These are phyloP conservation scores for Geotrichum ghanense DNA, from an alignment of 805 yeast species.

Conservation along the genomic window DNA sequence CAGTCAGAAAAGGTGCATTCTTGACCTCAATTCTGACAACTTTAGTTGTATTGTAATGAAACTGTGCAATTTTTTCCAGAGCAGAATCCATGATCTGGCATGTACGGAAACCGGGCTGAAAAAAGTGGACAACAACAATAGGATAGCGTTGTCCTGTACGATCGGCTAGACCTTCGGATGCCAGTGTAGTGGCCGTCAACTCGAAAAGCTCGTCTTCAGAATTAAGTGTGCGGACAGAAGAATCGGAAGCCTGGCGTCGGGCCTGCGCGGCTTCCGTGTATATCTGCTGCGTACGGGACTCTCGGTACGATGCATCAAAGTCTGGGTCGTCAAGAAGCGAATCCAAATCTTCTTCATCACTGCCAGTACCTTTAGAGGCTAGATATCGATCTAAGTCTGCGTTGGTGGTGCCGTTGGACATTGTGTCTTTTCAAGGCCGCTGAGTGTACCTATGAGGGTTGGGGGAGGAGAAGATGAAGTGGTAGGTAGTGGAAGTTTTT, in stretches of 20 bases:
- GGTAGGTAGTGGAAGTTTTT: too few relatives aligned
- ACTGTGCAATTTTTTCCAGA: conserved; percentile 37
- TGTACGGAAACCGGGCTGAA: conserved; percentile 45
- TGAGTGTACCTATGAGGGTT: too few relatives aligned
- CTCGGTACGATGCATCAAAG: conserved; percentile 36
- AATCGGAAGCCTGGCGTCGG: conserved; percentile 24
- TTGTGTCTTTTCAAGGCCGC: too few relatives aligned
- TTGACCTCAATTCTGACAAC: conserved; percentile 41
- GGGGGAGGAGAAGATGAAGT: too few relatives aligned
- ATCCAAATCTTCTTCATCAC: not conserved
- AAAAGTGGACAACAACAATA: conserved; percentile 44
- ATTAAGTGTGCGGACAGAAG: conserved; percentile 13
- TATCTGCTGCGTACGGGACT: conserved; percentile 48
- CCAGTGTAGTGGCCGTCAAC: conserved; percentile 27
- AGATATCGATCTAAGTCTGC: not conserved
- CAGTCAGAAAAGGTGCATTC: conserved; percentile 60
- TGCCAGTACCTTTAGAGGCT: not conserved
- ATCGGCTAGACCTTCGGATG: conserved; percentile 44
- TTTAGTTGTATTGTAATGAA: conserved; percentile 39
- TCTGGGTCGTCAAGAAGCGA: not conserved
- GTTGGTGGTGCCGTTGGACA: too few relatives aligned
- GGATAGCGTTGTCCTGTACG: conserved; percentile 31
- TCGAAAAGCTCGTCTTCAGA: conserved; percentile 17
- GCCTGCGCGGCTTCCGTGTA: conserved; percentile 6
- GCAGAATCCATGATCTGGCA: conserved; percentile 49